Evolutionary conservation across 768 basidiomycete genomes (phyloP), one percentile per base, ranked within the genome.

Genomic region (Mycena galopus): DNA sequence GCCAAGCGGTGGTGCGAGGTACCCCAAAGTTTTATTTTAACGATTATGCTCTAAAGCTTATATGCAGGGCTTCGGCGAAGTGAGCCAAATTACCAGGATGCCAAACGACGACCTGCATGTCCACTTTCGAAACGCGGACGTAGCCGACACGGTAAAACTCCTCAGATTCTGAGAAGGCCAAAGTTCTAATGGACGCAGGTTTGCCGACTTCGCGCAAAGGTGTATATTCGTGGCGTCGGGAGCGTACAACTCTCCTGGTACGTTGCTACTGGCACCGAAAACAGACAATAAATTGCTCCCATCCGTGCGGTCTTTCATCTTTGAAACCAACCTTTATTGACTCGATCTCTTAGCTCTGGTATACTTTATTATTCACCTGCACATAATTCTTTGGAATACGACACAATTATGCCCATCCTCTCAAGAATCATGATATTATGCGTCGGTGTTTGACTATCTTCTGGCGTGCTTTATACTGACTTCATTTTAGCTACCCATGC

Each of bases 31-130:
- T 39, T 32, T 35, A 35, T 65, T 37, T 42, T 32, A 27, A 21
- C 44, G 60, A 59, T 19, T 39, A 29, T 37, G 35, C 64, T 32
- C 60, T 77, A 33, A 72, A 35, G 51, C n/a, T 27, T 42, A 23
- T 71, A n/a, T 61, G 47, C 69, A 93, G 93, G 89, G 85, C 74
- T 95, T 95, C 81, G 94, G 94, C 50, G 93, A 93, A 81, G 81
- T 95, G 14, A 90, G 88, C 74, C 90, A 91, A 73, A 93, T 95
- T 77, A 88, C 85, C 42, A 85, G 93, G 61, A 89, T 92, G 86
- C 91, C 91, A 60, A 94, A 93, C 73, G 92, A 92, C 53, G 93
- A 95, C 80, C 81, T 94, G n/a, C 90, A 93, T 76, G 86, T 95
- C 59, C 89, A 92, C 76, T 95, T 94, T 77, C 87, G 89, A 57